Conservation (phyloP, 495 filamentous ascomycete species). For the Pseudoneurospora amorphoporcata region DNA sequence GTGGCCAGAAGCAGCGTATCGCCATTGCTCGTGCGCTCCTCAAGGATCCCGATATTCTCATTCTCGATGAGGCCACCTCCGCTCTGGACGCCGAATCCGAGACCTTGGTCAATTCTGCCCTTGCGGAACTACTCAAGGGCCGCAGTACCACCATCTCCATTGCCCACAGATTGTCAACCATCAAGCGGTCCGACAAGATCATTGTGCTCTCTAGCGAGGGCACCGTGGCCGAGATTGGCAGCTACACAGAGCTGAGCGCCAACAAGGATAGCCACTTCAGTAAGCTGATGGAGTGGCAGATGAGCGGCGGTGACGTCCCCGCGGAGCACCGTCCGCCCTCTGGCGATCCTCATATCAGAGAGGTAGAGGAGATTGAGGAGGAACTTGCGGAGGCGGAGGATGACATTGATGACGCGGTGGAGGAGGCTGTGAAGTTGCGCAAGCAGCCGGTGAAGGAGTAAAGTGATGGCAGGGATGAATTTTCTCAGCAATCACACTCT, state of each 20-base stretch:
- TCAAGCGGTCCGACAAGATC: constrained; percentile 87
- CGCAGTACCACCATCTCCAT: constrained; percentile 95
- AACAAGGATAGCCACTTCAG: constrained; percentile 74
- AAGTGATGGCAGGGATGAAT: constrained; percentile 1
- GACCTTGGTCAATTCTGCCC: constrained; percentile 84
- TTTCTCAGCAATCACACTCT: not conserved
- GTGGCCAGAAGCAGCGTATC: constrained; percentile 95
- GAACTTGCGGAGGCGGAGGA: constrained; percentile 28
- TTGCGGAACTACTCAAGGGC: constrained; percentile 67
- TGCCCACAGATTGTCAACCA: constrained; percentile 88
- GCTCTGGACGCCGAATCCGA: constrained; percentile 97
- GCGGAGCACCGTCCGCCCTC: constrained; percentile 9
- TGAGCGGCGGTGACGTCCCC: constrained; percentile 65
- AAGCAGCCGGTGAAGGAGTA: constrained; percentile 4
- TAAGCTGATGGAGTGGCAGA: constrained; percentile 98
- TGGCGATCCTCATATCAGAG: constrained; percentile 25
- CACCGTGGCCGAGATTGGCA: constrained; percentile 79
- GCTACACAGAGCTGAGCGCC: constrained; percentile 63
- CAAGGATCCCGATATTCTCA: constrained; percentile 92
- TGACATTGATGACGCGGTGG: constrained; percentile 22
- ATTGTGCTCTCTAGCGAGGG: constrained; percentile 80
- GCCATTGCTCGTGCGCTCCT: constrained; percentile 91
- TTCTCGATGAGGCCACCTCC: constrained; percentile 88
- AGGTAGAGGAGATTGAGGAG: constrained; percentile 35
- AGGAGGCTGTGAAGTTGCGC: constrained; percentile 2